Conservation (phyloP, 169 alveolate genomes). For the Plasmodium gaboni region DNA sequence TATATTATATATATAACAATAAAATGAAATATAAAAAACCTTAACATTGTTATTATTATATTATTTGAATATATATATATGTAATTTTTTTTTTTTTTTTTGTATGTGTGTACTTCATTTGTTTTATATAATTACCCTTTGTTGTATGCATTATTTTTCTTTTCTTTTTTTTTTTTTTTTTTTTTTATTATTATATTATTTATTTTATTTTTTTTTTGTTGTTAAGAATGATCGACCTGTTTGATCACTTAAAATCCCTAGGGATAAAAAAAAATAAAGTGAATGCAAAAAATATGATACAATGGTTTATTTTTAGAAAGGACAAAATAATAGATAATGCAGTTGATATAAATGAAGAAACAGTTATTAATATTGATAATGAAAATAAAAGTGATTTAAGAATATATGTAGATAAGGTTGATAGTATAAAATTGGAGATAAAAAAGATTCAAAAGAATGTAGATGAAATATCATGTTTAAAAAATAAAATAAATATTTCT, state of each 20-base stretch:
- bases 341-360: slow-evolving; percentile 26
- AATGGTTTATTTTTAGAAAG: slow-evolving; percentile 22
- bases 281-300: slow-evolving; percentile 44
- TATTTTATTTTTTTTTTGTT: slow-evolving; percentile 17
- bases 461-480: slow-evolving; percentile 36
- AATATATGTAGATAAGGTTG: slow-evolving; percentile 47
- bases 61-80: too few relatives aligned
- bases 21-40: too few relatives aligned
- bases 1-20: too few relatives aligned
- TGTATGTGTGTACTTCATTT: too few relatives aligned
- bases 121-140: not conserved
- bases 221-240: slow-evolving; percentile 45
- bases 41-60: too few relatives aligned
- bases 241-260: slow-evolving; percentile 29
- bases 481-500: slow-evolving; percentile 51
- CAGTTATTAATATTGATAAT: slow-evolving; percentile 11
- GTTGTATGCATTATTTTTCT: slow-evolving; percentile 41
- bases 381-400: slow-evolving; percentile 41
- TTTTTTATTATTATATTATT: not conserved
- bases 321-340: slow-evolving; percentile 22
- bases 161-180: not conserved
- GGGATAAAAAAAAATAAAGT: slow-evolving; percentile 34
- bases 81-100: too few relatives aligned
- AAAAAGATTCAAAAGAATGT: slow-evolving; percentile 23
- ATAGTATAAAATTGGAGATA: slow-evolving; percentile 46